Percentiles rank a stretch among this genome's conserved stretches.
These are phyloP conservation scores for Aureobasidium sp. DNA, from an alignment of 2,329 filamentous ascomycete species.

Conservation along the genomic window DNA sequence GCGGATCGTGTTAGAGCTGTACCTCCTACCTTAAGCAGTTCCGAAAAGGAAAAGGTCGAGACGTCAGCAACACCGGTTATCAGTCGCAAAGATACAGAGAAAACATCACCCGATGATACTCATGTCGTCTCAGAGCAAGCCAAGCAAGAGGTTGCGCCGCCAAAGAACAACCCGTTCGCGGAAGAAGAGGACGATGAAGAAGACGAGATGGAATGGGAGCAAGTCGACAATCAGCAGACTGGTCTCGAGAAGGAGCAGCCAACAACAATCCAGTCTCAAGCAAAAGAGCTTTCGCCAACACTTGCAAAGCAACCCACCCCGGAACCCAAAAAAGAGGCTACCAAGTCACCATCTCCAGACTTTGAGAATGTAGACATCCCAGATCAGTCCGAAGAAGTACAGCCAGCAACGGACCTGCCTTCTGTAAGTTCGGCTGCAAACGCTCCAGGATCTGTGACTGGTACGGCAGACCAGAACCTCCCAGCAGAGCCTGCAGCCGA, in stretches of 20 bases:
- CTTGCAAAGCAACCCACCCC: conserved; percentile 4
- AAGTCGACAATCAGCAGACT: conserved; percentile 39
- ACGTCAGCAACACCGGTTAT: not conserved
- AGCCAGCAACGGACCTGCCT: not conserved
- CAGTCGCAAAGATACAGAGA: not conserved
- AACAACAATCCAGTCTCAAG: not conserved
- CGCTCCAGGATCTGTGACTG: not conserved
- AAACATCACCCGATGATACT: not conserved
- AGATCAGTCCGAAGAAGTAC: conserved; percentile 16
- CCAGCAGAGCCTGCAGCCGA: conserved; percentile 25
- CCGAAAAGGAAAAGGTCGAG: not conserved
- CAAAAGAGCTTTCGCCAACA: conserved; percentile 19
- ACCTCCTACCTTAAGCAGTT: conserved; percentile 27
- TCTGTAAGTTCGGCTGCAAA: not conserved
- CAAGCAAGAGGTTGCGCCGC: conserved; percentile 11
- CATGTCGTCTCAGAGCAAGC: conserved; percentile 15
- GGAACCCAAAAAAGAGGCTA: conserved; percentile 17
- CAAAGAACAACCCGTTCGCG: conserved; percentile 6
- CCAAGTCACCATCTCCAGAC: conserved; percentile 29
- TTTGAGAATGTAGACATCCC: conserved; percentile 45
- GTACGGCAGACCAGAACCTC: conserved; percentile 21
- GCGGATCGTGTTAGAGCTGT: conserved; percentile 38
- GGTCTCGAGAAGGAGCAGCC: not conserved
- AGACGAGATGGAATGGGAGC: conserved; percentile 46
- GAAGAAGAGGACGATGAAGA: conserved; percentile 19